phyloP scores from a whole-genome alignment of 768 basidiomycete genomes.

The Candolleomyces eurysporus region DNA sequence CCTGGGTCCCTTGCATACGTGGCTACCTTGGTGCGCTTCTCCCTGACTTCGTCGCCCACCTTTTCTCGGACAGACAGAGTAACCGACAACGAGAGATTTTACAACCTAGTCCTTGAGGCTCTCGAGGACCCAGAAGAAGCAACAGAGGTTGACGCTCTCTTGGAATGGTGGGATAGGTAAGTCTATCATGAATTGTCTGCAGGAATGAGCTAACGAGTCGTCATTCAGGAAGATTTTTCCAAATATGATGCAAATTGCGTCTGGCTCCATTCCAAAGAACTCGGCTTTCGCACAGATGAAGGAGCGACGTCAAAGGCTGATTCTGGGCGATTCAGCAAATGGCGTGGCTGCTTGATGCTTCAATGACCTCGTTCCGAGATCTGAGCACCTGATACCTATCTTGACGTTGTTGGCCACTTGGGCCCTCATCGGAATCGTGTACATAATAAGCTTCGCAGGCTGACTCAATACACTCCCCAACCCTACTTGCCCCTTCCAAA shows the following conservation, averaged over 20 bases:
- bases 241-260: neutral
- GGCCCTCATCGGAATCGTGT: no score
- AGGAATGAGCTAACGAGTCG: neutral
- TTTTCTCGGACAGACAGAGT: constrained; percentile 7
- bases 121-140: constrained; percentile 10
- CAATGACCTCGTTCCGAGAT: no score
- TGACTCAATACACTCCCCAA: no score
- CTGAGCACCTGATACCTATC: no score
- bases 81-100: constrained; percentile 10
- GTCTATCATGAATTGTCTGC: neutral
- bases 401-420: no score
- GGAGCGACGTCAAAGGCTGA: neutral
- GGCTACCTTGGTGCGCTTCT: constrained; percentile 9
- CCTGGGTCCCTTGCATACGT: constrained; percentile 12
- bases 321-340: no score
- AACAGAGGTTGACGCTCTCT: constrained; percentile 7
- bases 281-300: neutral
- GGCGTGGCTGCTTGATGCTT: no score
- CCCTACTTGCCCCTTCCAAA: no score
- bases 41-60: neutral
- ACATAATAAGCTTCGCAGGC: no score
- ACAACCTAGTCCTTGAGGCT: constrained; percentile 7
- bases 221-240: neutral
- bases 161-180: constrained; percentile 13
- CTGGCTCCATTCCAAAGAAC: neutral